phyloP scores from a whole-genome alignment of 1,284 basidiomycete genomes.

The Trichosporon inkin region DNA sequence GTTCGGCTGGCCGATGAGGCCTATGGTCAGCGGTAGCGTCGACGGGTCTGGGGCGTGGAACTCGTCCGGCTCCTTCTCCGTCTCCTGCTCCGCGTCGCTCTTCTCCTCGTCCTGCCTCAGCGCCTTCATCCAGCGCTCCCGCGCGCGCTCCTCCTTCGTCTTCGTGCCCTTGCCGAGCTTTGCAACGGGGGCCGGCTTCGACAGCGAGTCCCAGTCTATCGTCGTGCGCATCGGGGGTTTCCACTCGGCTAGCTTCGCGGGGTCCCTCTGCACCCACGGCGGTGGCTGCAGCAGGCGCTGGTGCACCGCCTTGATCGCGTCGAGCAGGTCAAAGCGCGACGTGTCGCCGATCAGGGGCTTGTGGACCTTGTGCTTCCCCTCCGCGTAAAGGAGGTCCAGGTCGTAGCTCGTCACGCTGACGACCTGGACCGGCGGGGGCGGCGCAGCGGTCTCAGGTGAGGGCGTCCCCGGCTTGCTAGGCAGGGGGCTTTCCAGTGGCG shows the following conservation, averaged over 20 bases:
- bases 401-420: slow-evolving; percentile 71
- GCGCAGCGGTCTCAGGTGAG: neutral
- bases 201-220: slow-evolving; percentile 66
- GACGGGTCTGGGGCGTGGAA: slow-evolving; percentile 36
- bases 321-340: slow-evolving; percentile 57
- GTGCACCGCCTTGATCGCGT: slow-evolving; percentile 65
- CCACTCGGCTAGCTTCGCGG: slow-evolving; percentile 62
- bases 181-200: slow-evolving; percentile 14
- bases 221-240: slow-evolving; percentile 59
- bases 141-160: neutral
- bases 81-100: slow-evolving; percentile 27
- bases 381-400: slow-evolving; percentile 50
- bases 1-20: slow-evolving; percentile 87
- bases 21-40: slow-evolving; percentile 68
- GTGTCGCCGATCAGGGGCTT: slow-evolving; percentile 64
- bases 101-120: neutral
- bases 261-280: slow-evolving; percentile 56
- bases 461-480: neutral
- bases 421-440: slow-evolving; percentile 47
- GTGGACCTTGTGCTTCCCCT: slow-evolving; percentile 33
- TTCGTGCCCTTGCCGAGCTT: neutral
- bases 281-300: slow-evolving; percentile 67
- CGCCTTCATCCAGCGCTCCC: neutral
- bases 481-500: neutral
- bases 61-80: slow-evolving; percentile 32